Percentiles rank a stretch among this genome's conserved stretches.
These are phyloP conservation scores for Leccinum sublutescens DNA, from an alignment of 768 basidiomycete species.

Conservation along the genomic window DNA sequence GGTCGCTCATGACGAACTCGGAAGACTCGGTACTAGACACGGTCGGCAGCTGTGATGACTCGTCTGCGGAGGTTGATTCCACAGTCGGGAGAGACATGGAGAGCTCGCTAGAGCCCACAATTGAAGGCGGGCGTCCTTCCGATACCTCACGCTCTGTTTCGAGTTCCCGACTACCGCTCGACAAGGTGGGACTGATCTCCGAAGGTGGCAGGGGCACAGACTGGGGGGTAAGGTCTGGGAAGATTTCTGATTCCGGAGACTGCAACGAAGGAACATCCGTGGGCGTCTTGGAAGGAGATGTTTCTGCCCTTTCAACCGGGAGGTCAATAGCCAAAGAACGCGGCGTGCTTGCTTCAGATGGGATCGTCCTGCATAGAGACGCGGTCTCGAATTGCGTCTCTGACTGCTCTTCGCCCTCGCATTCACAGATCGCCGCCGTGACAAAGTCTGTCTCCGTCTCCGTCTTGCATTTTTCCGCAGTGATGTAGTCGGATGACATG, in stretches of 20 bases:
- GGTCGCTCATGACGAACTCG: constrained; percentile 26
- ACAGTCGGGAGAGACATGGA: constrained; percentile 31
- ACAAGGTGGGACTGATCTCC: constrained; percentile 28
- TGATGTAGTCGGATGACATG: constrained; percentile 46
- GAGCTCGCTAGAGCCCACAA: constrained; percentile 23
- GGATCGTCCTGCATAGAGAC: constrained; percentile 36
- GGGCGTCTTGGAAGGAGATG: constrained; percentile 30
- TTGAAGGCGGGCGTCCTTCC: constrained; percentile 10
- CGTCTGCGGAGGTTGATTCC: constrained; percentile 32
- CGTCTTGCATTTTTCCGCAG: constrained; percentile 47
- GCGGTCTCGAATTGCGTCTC: constrained; percentile 54
- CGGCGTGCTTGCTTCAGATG: constrained; percentile 34
- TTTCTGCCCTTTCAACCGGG: constrained; percentile 20
- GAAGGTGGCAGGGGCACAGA: constrained; percentile 42
- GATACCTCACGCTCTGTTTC: constrained; percentile 20
- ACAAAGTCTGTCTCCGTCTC: constrained; percentile 45
- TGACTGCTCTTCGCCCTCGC: constrained; percentile 33
- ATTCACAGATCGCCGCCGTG: constrained; percentile 45
- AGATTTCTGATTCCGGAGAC: constrained; percentile 25
- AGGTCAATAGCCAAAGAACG: constrained; percentile 38
- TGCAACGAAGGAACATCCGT: constrained; percentile 26
- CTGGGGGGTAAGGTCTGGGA: constrained; percentile 22
- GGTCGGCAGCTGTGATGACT: constrained; percentile 35
- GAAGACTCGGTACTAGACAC: constrained; percentile 45
- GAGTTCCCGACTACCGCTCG: constrained; percentile 21